Percentiles rank a stretch among this genome's conserved stretches.
Conservation (phyloP, 192 early-diverging fungal species). For the Podila epicladia region DNA sequence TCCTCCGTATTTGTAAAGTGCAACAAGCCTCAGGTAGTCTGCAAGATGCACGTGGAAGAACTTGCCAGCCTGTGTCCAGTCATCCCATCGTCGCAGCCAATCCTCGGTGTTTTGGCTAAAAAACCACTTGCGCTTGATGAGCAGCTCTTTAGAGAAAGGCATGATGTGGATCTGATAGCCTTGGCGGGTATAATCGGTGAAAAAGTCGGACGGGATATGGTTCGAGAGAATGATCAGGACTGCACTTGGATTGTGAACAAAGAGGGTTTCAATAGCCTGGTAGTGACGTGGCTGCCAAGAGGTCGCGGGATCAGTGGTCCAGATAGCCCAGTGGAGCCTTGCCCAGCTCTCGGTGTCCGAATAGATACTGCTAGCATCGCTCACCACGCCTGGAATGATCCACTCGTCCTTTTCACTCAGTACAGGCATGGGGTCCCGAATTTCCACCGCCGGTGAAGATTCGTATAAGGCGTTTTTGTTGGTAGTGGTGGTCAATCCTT, state of each 20-base stretch:
- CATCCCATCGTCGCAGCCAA: slow-evolving; percentile 62
- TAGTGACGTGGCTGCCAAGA: slow-evolving; percentile 63
- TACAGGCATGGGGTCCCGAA: slow-evolving; percentile 42
- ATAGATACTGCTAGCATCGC: slow-evolving; percentile 60
- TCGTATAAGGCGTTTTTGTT: slow-evolving; percentile 23
- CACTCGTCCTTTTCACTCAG: slow-evolving; percentile 57
- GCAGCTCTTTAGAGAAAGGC: slow-evolving; percentile 59
- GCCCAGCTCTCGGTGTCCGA: slow-evolving; percentile 66
- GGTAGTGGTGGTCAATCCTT: slow-evolving; percentile 59
- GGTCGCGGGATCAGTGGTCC: slow-evolving; percentile 63
- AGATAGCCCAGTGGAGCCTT: slow-evolving; percentile 65
- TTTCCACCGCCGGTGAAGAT: slow-evolving; percentile 14
- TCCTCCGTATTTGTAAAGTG: slow-evolving; percentile 69
- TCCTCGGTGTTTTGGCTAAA: slow-evolving; percentile 63
- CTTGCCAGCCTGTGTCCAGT: slow-evolving; percentile 55
- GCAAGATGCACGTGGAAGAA: slow-evolving; percentile 66
- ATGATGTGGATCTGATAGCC: slow-evolving; percentile 68
- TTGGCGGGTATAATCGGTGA: slow-evolving; percentile 58
- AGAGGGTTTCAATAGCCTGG: slow-evolving; percentile 64
- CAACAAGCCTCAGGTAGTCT: slow-evolving; percentile 61
- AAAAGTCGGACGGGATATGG: slow-evolving; percentile 59
- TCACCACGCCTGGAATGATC: slow-evolving; percentile 62
- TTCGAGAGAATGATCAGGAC: slow-evolving; percentile 64
- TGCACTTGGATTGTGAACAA: slow-evolving; percentile 64
- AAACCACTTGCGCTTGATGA: slow-evolving; percentile 64